A percentile compares a stretch with the other conserved stretches of the same genome.
These are phyloP conservation scores for Simplicillium sp. DNA, from an alignment of 2,329 filamentous ascomycete species.

Conservation along the genomic window DNA sequence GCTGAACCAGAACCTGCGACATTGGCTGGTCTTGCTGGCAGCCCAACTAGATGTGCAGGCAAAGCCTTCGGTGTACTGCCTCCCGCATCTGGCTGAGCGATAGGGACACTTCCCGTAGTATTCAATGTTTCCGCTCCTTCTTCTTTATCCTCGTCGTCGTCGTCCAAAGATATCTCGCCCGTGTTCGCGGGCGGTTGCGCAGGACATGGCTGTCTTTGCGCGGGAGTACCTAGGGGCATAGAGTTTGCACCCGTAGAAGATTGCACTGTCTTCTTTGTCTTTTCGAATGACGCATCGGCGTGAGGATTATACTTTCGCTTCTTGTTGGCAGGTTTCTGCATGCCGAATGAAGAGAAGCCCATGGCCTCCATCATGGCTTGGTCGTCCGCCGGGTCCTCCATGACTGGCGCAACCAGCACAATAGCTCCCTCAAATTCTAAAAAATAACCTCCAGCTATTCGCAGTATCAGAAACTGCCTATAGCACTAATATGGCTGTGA, in stretches of 20 bases:
- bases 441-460: too few relatives aligned
- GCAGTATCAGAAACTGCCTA: too few relatives aligned
- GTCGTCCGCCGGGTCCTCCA: constrained; percentile 19
- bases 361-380: constrained; percentile 56
- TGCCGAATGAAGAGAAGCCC: constrained; percentile 66
- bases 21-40: constrained; percentile 21
- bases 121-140: constrained; percentile 2
- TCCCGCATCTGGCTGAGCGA: constrained; percentile 2
- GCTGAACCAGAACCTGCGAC: constrained; percentile 6
- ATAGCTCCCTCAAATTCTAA: too few relatives aligned
- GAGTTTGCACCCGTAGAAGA: constrained; percentile 27
- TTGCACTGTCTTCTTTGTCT: constrained; percentile 16
- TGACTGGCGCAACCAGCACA: neutral
- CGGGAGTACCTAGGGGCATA: constrained; percentile 21
- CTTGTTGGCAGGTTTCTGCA: constrained; percentile 42
- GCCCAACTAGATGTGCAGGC: constrained; percentile 21
- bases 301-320: constrained; percentile 58
- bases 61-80: constrained; percentile 5
- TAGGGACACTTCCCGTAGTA: neutral
- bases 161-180: constrained; percentile 36
- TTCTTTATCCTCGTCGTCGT: constrained; percentile 13
- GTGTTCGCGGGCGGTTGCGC: constrained; percentile 19
- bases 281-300: constrained; percentile 34
- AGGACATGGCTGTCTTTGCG: constrained; percentile 6
- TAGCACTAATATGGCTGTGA: too few relatives aligned